Base-by-base conservation (phyloP, 2,329 filamentous ascomycete species). In the Diatrype stigma region DNA sequence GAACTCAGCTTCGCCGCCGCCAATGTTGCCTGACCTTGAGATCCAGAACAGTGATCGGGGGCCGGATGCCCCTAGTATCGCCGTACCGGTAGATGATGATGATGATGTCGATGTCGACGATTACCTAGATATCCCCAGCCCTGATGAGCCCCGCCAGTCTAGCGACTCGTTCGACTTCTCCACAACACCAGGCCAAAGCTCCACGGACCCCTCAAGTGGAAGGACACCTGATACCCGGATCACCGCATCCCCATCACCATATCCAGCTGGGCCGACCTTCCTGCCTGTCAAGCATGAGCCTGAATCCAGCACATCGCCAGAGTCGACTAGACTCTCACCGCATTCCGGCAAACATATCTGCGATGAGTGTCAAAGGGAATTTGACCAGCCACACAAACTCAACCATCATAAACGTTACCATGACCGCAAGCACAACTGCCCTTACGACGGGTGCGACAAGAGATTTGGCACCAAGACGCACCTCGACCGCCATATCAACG, bases 381-480 rank as follows among this genome's bases (percentile, higher is more conserved):
- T 84, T 58, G 79, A 82, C 51, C 79, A 82, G 60, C 70, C 79
- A 10, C 79, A 84, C 55, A 82, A 84, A 59, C 70, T 84, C 17
- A 84, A 83, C 56, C 81, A 84, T 51, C 81, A 84, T 60, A 80
- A 79, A 56, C 74, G 81, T 17, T 84, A 84, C 47, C 81, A 84
- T 61, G 79, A 82, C 48, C 80, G 80, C 51, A 72, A 72, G 3
- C 80, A 81, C 51, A 67, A 66, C 44, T 76, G 74, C 53, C 51
- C 65, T 0, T 68, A 71, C 37, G 62, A 70, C 0, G 70, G 69
- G 21, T 84, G 81, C 57, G 75, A 73, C 48, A 81, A 78, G 61
- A 73, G 74, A 21, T 84, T 84, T 51, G 81, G 81, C 48, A 84
- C 81, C 19, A 82, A 82, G 62, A 84, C 81, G 3, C 81, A 84